These are phyloP conservation scores for Nicotiana tomentosiformis DNA, from an alignment of 257 asterid genomes.

Conservation along the genomic window DNA sequence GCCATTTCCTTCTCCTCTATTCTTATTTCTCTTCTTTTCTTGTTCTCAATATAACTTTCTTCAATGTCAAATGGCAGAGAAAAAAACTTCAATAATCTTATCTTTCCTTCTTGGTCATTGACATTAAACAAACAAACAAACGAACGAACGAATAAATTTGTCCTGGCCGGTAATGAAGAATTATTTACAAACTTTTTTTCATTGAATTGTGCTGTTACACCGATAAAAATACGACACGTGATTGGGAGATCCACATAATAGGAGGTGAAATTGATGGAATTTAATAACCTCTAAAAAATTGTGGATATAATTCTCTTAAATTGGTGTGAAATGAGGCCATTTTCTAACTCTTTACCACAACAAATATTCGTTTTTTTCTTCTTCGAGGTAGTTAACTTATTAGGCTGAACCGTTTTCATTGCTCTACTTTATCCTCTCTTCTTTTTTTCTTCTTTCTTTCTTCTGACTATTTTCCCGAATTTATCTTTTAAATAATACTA, in stretches of 20 bases:
- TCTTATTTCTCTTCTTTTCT: background rate
- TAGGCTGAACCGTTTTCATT: background rate
- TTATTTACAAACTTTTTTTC: background rate
- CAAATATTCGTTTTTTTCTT: background rate
- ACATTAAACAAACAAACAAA: conserved; percentile 21
- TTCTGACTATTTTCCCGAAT: no score
- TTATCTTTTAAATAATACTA: no score
- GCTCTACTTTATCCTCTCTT: background rate
- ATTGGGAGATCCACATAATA: conserved; percentile 43
- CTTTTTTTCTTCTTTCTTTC: background rate
- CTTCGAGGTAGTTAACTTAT: background rate
- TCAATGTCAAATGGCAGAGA: background rate
- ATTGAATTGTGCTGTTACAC: conserved; percentile 14
- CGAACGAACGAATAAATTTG: background rate
- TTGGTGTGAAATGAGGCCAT: conserved; percentile 45
- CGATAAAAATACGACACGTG: conserved; percentile 35
- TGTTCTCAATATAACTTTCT: background rate
- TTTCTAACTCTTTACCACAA: background rate
- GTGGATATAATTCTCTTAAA: conserved; percentile 27
- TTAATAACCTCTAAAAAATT: conserved; percentile 12
- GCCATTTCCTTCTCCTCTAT: conserved; percentile 14
- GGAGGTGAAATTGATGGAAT: conserved; percentile 31
- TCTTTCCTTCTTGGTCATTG: conserved; percentile 18
- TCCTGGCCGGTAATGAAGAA: conserved; percentile 10
- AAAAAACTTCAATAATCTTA: background rate